A percentile compares a stretch with the other conserved stretches of the same genome.
These are phyloP conservation scores for Plasmopara halstedii DNA, from an alignment of 352 stramenopile species.

Conservation along the genomic window DNA sequence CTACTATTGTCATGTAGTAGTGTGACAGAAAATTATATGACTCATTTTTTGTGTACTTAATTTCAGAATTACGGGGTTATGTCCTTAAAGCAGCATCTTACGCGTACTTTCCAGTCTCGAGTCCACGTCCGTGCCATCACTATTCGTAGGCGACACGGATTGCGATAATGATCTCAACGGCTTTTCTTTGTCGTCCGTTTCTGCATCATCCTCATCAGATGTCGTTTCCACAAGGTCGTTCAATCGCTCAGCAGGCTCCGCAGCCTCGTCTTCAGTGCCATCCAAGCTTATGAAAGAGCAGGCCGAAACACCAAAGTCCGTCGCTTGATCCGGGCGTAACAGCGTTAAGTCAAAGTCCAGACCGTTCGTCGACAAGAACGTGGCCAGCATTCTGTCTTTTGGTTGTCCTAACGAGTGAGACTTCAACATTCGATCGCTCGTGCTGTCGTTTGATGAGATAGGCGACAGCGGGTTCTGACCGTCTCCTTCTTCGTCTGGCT, in stretches of 20 bases:
- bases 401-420: conserved; percentile 10
- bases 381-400: conserved; percentile 35
- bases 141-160: conserved; percentile 20
- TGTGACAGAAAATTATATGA: too few species aligned
- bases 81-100: conserved; percentile 5
- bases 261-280: conserved; percentile 20
- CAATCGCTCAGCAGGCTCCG: conserved; percentile 23
- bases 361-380: conserved; percentile 36
- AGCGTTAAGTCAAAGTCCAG: conserved; percentile 73
- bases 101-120: conserved; percentile 14
- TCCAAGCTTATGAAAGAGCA: conserved; percentile 56
- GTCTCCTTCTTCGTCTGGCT: conserved; percentile 31
- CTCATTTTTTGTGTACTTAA: conserved; percentile 11
- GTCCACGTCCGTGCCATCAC: conserved; percentile 17
- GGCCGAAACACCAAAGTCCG: conserved; percentile 51
- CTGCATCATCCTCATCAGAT: neutral
- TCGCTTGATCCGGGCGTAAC: conserved; percentile 55
- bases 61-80: conserved; percentile 21
- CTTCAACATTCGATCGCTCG: conserved; percentile 15
- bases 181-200: conserved; percentile 8
- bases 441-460: conserved; percentile 16
- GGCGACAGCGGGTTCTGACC: conserved; percentile 19
- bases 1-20: too few species aligned
- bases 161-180: conserved; percentile 8
- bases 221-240: conserved; percentile 12